phyloP scores from a whole-genome alignment of 306 rosid genomes.

The Sechiopsis laciniata region DNA sequence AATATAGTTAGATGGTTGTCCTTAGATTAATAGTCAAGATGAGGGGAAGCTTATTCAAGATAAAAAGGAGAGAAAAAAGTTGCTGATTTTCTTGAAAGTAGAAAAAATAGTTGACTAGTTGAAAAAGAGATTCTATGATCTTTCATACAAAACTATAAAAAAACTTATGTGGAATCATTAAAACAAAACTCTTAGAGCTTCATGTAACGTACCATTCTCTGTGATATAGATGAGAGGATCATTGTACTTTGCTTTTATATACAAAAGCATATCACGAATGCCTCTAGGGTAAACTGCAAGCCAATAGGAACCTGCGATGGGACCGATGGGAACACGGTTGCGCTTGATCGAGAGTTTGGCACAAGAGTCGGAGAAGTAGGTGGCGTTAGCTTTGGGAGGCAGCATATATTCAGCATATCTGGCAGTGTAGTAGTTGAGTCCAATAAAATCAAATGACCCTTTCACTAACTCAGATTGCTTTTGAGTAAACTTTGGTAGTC shows the following conservation, averaged over 20 bases:
- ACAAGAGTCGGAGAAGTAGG: slow-evolving; percentile 35
- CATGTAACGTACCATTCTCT: slow-evolving; percentile 42
- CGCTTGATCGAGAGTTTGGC: slow-evolving; percentile 28
- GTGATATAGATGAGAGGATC: slow-evolving; percentile 52
- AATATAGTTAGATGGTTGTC: no score
- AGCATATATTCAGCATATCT: slow-evolving; percentile 34
- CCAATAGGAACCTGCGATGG: slow-evolving; percentile 41
- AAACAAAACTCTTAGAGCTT: no score
- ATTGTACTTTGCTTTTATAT: slow-evolving; percentile 39
- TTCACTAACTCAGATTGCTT: slow-evolving; percentile 38
- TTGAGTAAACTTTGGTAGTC: slow-evolving; percentile 47
- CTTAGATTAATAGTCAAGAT: no score
- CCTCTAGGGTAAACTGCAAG: slow-evolving; percentile 46
- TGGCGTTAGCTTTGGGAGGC: slow-evolving; percentile 14
- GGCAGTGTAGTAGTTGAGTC: slow-evolving; percentile 52
- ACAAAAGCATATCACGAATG: slow-evolving; percentile 34
- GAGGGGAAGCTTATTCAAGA: no score
- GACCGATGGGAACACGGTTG: slow-evolving; percentile 43
- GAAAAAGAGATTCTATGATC: no score
- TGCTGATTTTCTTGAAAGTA: no score
- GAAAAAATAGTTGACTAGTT: no score
- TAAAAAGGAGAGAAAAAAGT: not conserved
- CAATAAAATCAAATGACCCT: slow-evolving; percentile 60
- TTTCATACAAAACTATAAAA: no score
- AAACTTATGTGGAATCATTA: no score